Evolutionary conservation across 495 filamentous ascomycete genomes (phyloP).

Genomic region (Filosporella fistucella): DNA sequence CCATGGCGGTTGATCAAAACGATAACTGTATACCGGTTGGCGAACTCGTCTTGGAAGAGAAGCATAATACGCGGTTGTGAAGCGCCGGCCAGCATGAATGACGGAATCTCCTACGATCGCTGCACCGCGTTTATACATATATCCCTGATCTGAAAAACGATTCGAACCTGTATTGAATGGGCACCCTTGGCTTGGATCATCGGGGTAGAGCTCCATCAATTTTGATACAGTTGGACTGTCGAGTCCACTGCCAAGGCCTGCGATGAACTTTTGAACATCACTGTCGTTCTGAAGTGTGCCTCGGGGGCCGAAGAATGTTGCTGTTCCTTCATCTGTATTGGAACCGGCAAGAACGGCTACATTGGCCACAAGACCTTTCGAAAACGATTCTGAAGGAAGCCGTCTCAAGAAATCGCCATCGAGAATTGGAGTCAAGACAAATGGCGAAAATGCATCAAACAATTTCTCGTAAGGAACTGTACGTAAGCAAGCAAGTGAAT

Average conservation of each 20-base stretch:
- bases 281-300: neutral
- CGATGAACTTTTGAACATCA: neutral
- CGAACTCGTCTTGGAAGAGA: neutral
- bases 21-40: constrained; percentile 16
- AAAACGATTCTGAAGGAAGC: neutral
- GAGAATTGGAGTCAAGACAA: constrained; percentile 1
- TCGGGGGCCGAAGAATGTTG: constrained; percentile 4
- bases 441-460: constrained; percentile 39
- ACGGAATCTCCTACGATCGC: constrained; percentile 20
- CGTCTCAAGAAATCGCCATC: neutral
- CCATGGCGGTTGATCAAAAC: constrained; percentile 22
- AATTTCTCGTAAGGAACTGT: constrained; percentile 50
- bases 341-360: constrained; percentile 1
- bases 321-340: constrained; percentile 4
- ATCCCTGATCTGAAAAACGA: constrained; percentile 25
- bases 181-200: constrained; percentile 34
- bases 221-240: constrained; percentile 9
- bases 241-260: constrained; percentile 8
- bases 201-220: constrained; percentile 38
- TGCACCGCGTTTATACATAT: constrained; percentile 24
- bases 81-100: constrained; percentile 21
- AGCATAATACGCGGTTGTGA: constrained; percentile 2
- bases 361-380: neutral
- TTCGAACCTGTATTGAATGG: constrained; percentile 35
- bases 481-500: constrained; percentile 61